Conservation (phyloP, 192 early-diverging fungal species). For the Coemansia furcata region DNA sequence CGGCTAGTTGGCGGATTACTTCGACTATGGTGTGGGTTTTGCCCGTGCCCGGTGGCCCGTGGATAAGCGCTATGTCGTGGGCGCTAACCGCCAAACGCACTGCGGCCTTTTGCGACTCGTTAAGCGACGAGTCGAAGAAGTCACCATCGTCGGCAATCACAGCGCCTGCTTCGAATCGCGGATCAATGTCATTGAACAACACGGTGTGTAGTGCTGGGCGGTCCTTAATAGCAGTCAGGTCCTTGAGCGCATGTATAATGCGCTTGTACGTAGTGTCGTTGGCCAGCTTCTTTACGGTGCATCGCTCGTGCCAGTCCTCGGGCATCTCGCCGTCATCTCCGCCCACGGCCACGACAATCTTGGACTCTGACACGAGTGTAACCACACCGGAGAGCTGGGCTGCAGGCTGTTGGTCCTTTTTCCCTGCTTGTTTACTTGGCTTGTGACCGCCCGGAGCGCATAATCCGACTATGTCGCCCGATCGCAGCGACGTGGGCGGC, state of each 20-base stretch:
- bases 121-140: slow-evolving; percentile 63
- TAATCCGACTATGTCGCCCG: slow-evolving; percentile 72
- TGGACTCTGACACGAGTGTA: slow-evolving; percentile 55
- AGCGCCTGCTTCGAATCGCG: slow-evolving; percentile 16
- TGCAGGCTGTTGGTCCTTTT: not conserved
- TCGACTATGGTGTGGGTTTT: slow-evolving; percentile 90
- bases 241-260: slow-evolving; percentile 40
- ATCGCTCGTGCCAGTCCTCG: slow-evolving; percentile 61
- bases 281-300: slow-evolving; percentile 57
- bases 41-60: slow-evolving; percentile 88
- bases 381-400: slow-evolving; percentile 54
- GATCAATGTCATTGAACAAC: slow-evolving; percentile 44
- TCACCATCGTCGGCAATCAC: slow-evolving; percentile 11
- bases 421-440: slow-evolving; percentile 21
- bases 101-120: slow-evolving; percentile 70
- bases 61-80: slow-evolving; percentile 69
- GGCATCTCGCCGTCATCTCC: slow-evolving; percentile 55
- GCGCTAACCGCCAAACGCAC: slow-evolving; percentile 61
- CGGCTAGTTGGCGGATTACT: slow-evolving; percentile 72
- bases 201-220: slow-evolving; percentile 40
- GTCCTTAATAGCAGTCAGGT: slow-evolving; percentile 16
- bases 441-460: slow-evolving; percentile 37
- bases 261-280: slow-evolving; percentile 45
- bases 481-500: slow-evolving; percentile 59
- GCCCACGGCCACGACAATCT: slow-evolving; percentile 63